phyloP scores from a whole-genome alignment of 164 flowering plant species.

The Macadamia tetraphylla region DNA sequence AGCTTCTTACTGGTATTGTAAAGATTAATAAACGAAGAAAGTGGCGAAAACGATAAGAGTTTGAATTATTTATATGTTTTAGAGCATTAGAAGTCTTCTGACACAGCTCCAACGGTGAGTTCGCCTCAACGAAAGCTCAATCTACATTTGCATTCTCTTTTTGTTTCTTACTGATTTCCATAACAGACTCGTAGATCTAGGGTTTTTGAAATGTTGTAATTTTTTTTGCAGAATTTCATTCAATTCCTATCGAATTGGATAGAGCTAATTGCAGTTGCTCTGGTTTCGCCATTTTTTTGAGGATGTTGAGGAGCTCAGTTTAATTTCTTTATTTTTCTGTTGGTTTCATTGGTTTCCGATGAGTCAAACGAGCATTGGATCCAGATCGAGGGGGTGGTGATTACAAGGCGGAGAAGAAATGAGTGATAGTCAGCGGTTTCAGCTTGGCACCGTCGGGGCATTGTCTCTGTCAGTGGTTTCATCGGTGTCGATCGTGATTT shows the following conservation, averaged over 20 bases:
- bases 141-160: neutral
- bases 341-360: constrained; percentile 8
- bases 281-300: constrained; percentile 4
- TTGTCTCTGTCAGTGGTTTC: constrained; percentile 68
- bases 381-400: constrained; percentile 11
- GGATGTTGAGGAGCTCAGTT: neutral
- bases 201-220: constrained; percentile 4
- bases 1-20: no score
- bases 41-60: no score
- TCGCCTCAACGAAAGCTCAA: neutral
- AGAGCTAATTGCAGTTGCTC: neutral
- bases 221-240: neutral
- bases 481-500: constrained; percentile 67
- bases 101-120: no score
- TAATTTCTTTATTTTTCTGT: neutral
- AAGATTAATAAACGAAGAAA: no score
- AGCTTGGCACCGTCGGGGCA: constrained; percentile 74
- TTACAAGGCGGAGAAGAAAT: constrained; percentile 21
- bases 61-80: no score
- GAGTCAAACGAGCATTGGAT: constrained; percentile 3
- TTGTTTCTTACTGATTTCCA: neutral
- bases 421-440: constrained; percentile 51
- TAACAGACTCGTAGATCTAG: constrained; percentile 6
- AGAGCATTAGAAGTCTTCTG: neutral
- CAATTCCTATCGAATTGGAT: neutral